phyloP scores from a whole-genome alignment of 2,329 filamentous ascomycete genomes.

The Cladophialophora carrionii region DNA sequence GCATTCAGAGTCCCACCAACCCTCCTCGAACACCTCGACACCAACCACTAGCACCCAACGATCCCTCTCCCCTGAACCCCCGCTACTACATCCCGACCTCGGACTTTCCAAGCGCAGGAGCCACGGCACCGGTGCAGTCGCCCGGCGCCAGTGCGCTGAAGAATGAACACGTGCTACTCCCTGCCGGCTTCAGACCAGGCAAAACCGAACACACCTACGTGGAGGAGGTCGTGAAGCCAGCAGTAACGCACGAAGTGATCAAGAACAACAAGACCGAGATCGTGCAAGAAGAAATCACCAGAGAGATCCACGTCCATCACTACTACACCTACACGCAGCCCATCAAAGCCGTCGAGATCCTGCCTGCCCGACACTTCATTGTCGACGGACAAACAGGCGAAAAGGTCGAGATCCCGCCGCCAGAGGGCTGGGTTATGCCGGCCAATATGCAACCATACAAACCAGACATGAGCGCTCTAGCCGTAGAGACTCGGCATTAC shows the following conservation, averaged over 20 bases:
- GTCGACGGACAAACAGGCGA: constrained; percentile 33
- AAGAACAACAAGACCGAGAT: constrained; percentile 40
- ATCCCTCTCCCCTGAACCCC: constrained; percentile 33
- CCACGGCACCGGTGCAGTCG: constrained; percentile 9
- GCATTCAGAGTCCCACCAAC: constrained; percentile 11
- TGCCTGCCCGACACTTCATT: constrained; percentile 44
- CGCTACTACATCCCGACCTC: constrained; percentile 28
- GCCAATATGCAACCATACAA: constrained; percentile 23
- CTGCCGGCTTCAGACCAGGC: constrained; percentile 28
- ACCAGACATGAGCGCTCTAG: constrained; percentile 27
- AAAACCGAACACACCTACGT: constrained; percentile 32
- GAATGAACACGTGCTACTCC: constrained; percentile 26
- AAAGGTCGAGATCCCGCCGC: constrained; percentile 36
- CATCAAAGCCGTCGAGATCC: constrained; percentile 42
- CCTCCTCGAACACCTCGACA: constrained; percentile 26
- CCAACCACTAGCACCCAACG: constrained; percentile 29
- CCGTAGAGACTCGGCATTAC: constrained; percentile 30
- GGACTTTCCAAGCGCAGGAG: constrained; percentile 4
- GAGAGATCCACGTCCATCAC: constrained; percentile 45
- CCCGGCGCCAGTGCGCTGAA: background rate
- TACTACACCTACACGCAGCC: constrained; percentile 44
- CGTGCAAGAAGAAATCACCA: constrained; percentile 41
- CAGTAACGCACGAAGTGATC: constrained; percentile 44
- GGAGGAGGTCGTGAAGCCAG: constrained; percentile 29
- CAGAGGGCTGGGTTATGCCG: constrained; percentile 35